phyloP scores from a whole-genome alignment of 75 land plant genomes.

The Selaginella moellendorffii region DNA sequence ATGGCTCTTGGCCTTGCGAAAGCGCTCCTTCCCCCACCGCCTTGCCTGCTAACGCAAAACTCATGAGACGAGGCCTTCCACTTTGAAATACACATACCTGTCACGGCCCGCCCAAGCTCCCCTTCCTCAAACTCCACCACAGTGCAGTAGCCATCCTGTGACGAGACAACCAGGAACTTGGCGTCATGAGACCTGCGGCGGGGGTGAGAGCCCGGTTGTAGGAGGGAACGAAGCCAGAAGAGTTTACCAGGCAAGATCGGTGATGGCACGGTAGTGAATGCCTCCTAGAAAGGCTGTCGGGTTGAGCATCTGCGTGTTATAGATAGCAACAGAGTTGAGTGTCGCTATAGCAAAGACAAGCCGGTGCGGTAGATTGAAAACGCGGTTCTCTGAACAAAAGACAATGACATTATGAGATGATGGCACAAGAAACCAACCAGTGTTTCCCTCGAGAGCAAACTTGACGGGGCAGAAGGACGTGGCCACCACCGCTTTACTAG shows the following conservation, averaged over 20 bases:
- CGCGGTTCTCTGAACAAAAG: constrained; percentile 26
- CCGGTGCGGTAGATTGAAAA: constrained; percentile 78
- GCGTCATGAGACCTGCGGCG: constrained; percentile 62
- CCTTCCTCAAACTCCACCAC: constrained; percentile 62
- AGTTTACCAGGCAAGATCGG: constrained; percentile 82
- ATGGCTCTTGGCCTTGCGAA: no score
- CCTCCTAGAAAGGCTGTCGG: constrained; percentile 83
- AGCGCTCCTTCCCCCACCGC: no score
- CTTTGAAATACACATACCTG: no score
- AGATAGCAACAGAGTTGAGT: constrained; percentile 68
- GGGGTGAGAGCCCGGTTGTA: neutral
- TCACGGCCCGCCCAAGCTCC: constrained; percentile 68
- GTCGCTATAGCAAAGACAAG: constrained; percentile 89
- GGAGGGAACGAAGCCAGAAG: neutral
- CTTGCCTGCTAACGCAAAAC: no score
- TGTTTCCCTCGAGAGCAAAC: constrained; percentile 31
- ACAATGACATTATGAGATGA: neutral
- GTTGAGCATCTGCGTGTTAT: constrained; percentile 62
- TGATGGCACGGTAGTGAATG: constrained; percentile 88
- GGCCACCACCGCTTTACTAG: constrained; percentile 68
- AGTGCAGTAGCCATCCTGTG: constrained; percentile 92
- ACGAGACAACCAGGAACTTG: constrained; percentile 66
- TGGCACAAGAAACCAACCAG: neutral
- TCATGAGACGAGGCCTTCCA: no score
- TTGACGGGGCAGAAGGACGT: constrained; percentile 75